These are phyloP conservation scores for Pichia cephalocereana DNA, from an alignment of 805 yeast species.

Conservation along the genomic window DNA sequence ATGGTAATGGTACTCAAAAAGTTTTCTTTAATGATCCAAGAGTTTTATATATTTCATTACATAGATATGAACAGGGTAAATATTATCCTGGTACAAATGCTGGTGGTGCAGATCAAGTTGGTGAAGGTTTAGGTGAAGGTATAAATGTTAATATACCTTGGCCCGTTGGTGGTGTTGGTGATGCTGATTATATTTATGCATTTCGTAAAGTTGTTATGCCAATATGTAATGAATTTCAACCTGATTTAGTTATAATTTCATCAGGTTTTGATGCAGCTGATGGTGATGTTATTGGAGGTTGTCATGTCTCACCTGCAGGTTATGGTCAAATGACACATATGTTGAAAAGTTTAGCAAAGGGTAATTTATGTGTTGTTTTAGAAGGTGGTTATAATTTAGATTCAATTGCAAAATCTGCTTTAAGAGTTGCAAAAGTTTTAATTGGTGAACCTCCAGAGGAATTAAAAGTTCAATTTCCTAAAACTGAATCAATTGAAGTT, in stretches of 20 bases:
- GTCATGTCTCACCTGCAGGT: conserved; percentile 91
- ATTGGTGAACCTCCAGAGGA: conserved; percentile 94
- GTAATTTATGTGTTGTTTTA: conserved; percentile 77
- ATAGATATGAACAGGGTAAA: conserved; percentile 83
- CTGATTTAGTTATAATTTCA: conserved; percentile 86
- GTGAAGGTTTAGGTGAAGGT: conserved; percentile 83
- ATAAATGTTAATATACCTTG: conserved; percentile 87
- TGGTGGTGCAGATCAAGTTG: conserved; percentile 74
- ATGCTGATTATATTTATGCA: conserved; percentile 91
- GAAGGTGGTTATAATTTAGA: conserved; percentile 97
- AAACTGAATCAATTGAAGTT: conserved; percentile 66
- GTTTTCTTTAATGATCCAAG: conserved; percentile 84
- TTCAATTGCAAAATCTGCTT: conserved; percentile 81
- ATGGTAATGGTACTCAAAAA: conserved; percentile 97
- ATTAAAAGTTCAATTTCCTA: conserved; percentile 57
- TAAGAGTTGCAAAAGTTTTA: conserved; percentile 83
- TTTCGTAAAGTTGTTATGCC: conserved; percentile 83
- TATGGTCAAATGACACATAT: conserved; percentile 94
- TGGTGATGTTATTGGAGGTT: conserved; percentile 94
- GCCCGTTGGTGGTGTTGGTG: conserved; percentile 87
- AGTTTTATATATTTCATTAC: conserved; percentile 84
- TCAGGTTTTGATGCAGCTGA: conserved; percentile 99
- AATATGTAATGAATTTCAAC: conserved; percentile 76
- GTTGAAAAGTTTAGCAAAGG: conserved; percentile 80
- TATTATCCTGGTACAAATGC: conserved; percentile 92